Percentiles rank a stretch among this genome's conserved stretches.
Evolutionary conservation across 2,329 filamentous ascomycete genomes (phyloP).

Genomic region (Fusarium lateritium): DNA sequence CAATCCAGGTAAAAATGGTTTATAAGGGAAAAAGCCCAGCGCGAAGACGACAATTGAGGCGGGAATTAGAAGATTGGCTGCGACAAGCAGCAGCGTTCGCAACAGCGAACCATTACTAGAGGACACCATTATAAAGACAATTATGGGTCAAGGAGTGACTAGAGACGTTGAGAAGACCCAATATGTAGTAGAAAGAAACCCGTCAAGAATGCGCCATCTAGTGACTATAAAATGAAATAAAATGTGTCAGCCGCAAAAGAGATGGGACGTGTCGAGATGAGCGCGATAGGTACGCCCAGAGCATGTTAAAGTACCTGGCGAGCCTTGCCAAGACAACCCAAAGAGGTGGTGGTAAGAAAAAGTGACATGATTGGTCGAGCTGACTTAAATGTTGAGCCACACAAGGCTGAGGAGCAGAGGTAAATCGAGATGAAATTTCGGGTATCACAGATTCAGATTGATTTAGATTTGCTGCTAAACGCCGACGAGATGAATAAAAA

Average conservation of each 20-base stretch:
- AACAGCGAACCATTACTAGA: slow-evolving; percentile 46
- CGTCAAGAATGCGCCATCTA: slow-evolving; percentile 39
- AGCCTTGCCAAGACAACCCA: slow-evolving; percentile 47
- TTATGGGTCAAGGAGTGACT: slow-evolving; percentile 32
- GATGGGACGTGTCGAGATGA: slow-evolving; percentile 49
- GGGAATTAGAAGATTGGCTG: slow-evolving; percentile 84
- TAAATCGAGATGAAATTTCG: slow-evolving; percentile 31
- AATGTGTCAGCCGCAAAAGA: slow-evolving; percentile 31
- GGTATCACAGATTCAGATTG: slow-evolving; percentile 50
- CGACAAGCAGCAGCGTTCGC: slow-evolving; percentile 65
- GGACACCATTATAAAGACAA: slow-evolving; percentile 45
- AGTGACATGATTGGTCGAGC: slow-evolving; percentile 38
- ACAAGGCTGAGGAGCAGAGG: slow-evolving; percentile 46
- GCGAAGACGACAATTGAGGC: slow-evolving; percentile 84
- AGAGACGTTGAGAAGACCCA: slow-evolving; percentile 10
- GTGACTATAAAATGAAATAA: slow-evolving; percentile 14
- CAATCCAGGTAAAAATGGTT: slow-evolving; percentile 89
- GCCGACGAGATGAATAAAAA: slow-evolving; percentile 32
- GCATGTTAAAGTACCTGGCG: slow-evolving; percentile 10
- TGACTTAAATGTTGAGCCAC: slow-evolving; percentile 41
- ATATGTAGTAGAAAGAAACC: slow-evolving; percentile 12
- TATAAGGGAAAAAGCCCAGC: slow-evolving; percentile 96
- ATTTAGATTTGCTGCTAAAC: slow-evolving; percentile 49
- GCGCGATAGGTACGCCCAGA: slow-evolving; percentile 25
- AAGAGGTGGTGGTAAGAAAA: slow-evolving; percentile 37